Conservation (phyloP, 1,284 basidiomycete species). For the Ustilago trichophora region DNA sequence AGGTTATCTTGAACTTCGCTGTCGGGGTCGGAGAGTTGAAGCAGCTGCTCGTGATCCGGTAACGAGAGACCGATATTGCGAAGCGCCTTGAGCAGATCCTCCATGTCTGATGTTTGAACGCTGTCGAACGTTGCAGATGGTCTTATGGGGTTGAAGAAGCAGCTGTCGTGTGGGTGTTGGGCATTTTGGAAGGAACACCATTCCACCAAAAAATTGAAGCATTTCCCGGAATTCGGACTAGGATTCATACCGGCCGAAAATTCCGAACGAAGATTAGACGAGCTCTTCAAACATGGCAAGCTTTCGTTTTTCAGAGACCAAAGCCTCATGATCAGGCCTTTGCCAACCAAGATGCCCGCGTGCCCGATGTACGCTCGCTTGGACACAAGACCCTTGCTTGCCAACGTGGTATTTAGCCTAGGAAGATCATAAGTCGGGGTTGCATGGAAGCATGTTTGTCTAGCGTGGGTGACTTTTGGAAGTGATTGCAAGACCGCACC, state of each 20-base stretch:
- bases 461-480: too few species aligned
- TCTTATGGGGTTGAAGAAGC: too few species aligned
- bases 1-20: constrained; percentile 56
- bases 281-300: too few species aligned
- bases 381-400: neutral
- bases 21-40: constrained; percentile 57
- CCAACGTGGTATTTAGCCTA: constrained; percentile 36
- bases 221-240: constrained; percentile 24
- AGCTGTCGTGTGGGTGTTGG: too few species aligned
- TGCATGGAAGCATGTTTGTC: constrained; percentile 1
- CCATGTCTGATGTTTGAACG: too few species aligned
- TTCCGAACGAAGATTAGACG: neutral
- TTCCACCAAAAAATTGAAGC: constrained; percentile 20
- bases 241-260: neutral
- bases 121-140: too few species aligned
- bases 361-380: too few species aligned
- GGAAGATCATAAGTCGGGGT: constrained; percentile 3
- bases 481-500: too few species aligned
- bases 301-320: too few species aligned
- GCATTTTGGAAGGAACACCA: constrained; percentile 19
- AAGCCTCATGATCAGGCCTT: too few species aligned
- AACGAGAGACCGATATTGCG: constrained; percentile 54
- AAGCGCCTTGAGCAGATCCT: constrained; percentile 60
- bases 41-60: constrained; percentile 58
- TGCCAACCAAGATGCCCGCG: too few species aligned